These are phyloP conservation scores for Nakaseomyces bracarensis DNA, from an alignment of 1,139 yeast species.

Conservation along the genomic window DNA sequence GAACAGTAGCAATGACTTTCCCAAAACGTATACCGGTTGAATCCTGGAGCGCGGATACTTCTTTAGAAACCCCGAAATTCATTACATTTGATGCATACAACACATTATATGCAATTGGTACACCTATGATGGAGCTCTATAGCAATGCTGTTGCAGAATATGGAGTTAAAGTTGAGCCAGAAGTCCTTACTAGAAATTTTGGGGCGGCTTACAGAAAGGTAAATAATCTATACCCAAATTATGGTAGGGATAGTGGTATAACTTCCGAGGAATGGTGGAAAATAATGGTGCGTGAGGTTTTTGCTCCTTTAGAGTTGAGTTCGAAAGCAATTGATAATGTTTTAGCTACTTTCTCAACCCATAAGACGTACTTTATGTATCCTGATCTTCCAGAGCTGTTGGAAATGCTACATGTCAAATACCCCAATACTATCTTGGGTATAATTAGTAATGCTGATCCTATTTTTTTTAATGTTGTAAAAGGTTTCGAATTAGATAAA, in stretches of 20 bases:
- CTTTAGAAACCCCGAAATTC: slow-evolving; percentile 36
- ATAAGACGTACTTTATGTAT: slow-evolving; percentile 45
- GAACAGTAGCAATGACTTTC: slow-evolving; percentile 11
- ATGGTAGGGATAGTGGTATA: slow-evolving; percentile 41
- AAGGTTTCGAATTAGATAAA: slow-evolving; percentile 37
- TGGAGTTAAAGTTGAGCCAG: slow-evolving; percentile 38
- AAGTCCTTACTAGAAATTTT: slow-evolving; percentile 26
- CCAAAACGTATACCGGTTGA: slow-evolving; percentile 15
- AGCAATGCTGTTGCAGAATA: slow-evolving; percentile 38
- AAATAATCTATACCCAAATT: slow-evolving; percentile 44
- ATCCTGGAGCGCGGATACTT: slow-evolving; percentile 3
- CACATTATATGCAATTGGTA: slow-evolving; percentile 52
- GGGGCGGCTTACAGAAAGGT: slow-evolving; percentile 29
- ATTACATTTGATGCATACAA: slow-evolving; percentile 63
- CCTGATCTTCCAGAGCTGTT: slow-evolving; percentile 49
- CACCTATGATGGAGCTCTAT: slow-evolving; percentile 47
- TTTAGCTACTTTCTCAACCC: slow-evolving; percentile 40
- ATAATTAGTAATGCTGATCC: slow-evolving; percentile 57
- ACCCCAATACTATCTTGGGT: slow-evolving; percentile 36
- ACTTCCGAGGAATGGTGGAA: slow-evolving; percentile 53
- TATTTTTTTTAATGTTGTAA: slow-evolving; percentile 38
- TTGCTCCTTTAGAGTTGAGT: slow-evolving; percentile 31
- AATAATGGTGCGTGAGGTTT: slow-evolving; percentile 39
- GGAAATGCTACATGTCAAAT: slow-evolving; percentile 29
- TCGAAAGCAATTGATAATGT: slow-evolving; percentile 35